Percentiles rank a stretch among this genome's conserved stretches.
phyloP scores from a whole-genome alignment of 192 early-diverging fungal species.

The Spizellomyces punctatus region DNA sequence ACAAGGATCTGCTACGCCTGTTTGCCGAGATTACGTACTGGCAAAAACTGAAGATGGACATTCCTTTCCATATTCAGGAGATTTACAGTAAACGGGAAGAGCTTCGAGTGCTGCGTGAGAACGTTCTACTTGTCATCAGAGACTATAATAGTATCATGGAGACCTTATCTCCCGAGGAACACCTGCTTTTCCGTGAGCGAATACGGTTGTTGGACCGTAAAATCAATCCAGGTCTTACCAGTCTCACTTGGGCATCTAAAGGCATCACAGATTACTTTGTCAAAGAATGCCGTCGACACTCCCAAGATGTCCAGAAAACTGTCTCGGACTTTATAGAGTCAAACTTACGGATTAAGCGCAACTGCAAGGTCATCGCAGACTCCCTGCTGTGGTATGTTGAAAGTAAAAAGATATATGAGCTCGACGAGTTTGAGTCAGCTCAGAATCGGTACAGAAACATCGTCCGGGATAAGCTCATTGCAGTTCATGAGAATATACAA shows the following conservation, averaged over 20 bases:
- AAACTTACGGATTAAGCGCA: slow-evolving; percentile 46
- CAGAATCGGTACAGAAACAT: slow-evolving; percentile 45
- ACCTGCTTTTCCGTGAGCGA: slow-evolving; percentile 58
- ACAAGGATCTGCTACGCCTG: slow-evolving; percentile 53
- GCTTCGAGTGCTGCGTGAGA: slow-evolving; percentile 59
- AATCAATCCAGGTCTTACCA: slow-evolving; percentile 63
- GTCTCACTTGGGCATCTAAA: slow-evolving; percentile 60
- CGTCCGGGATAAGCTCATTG: slow-evolving; percentile 46
- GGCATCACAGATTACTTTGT: slow-evolving; percentile 69
- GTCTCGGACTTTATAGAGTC: slow-evolving; percentile 57
- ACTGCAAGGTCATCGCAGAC: slow-evolving; percentile 55
- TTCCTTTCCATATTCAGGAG: slow-evolving; percentile 66
- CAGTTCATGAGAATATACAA: slow-evolving; percentile 48
- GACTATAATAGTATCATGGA: slow-evolving; percentile 69
- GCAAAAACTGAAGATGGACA: slow-evolving; percentile 64
- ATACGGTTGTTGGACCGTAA: slow-evolving; percentile 68
- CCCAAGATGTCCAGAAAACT: slow-evolving; percentile 61
- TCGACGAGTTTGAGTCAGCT: slow-evolving; percentile 56
- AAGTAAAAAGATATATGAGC: slow-evolving; percentile 62
- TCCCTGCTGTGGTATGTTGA: slow-evolving; percentile 62
- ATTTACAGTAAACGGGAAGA: slow-evolving; percentile 63
- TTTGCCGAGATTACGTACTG: slow-evolving; percentile 63
- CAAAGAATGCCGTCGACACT: slow-evolving; percentile 63
- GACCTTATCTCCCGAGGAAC: slow-evolving; percentile 55
- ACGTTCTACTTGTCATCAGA: slow-evolving; percentile 63